Evolutionary conservation across 495 filamentous ascomycete genomes (phyloP), one percentile per base, ranked within the genome.

Genomic region (Aspergillus sclerotiicarbonarius): DNA sequence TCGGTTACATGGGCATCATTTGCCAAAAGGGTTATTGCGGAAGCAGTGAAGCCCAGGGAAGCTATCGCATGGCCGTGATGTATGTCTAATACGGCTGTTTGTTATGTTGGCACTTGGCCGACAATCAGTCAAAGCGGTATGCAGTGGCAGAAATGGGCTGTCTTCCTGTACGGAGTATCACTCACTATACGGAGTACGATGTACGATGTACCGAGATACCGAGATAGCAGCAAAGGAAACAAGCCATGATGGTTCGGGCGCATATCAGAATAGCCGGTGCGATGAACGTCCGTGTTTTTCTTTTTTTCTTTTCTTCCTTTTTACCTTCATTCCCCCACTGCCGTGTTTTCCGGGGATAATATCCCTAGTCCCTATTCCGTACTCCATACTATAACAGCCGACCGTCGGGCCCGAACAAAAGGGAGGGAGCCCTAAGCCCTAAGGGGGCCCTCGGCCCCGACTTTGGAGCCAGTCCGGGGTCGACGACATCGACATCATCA

Each of bases 341-440:
- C n/a, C n/a, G n/a, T n/a, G n/a, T n/a, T n/a, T n/a, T n/a, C n/a
- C n/a, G n/a, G n/a, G n/a, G n/a, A n/a, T n/a, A n/a, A n/a, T n/a
- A n/a, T 35, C 8, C 33, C 3, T 35, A 41, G 13, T 2, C 1
- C 2, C 8, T 41, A 13, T 12, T 41, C 13, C 46, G 13, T 13
- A 29, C n/a, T 15, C 30, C 46, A n/a, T 49, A 15, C 8, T 5
- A 31, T 16, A 12, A 16, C 6, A 32, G 25, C 12, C 25, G 31
- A 52, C 18, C 31, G 50, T n/a, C n/a, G 33, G 33, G 32, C 16
- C 8, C n/a, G n/a, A n/a, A n/a, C n/a, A n/a, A n/a, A n/a, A n/a
- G n/a, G n/a, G 21, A 15, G 41, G 30, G 20, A 59, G 51, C 66
- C 62, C 55, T 63, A 66, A 69, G 62, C 64, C 60, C 63, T 71